Percentiles rank a stretch among this genome's conserved stretches.
Conservation (phyloP, 176 grass and related monocot species). For the Oryza brachyantha region DNA sequence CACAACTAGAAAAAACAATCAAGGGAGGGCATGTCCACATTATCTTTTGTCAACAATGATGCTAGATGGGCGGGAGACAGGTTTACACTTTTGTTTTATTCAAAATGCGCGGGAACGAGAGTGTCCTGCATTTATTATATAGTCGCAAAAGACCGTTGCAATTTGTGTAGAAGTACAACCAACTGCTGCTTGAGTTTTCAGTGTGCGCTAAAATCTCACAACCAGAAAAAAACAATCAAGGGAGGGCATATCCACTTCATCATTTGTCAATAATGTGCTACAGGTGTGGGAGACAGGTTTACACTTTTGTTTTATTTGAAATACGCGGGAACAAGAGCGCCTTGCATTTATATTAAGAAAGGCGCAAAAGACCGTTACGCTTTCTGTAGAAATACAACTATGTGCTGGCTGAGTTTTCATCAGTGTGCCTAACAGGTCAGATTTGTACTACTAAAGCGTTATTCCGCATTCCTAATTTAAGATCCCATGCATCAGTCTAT, state of each 20-base stretch:
- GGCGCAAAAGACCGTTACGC: neutral
- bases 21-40: no score
- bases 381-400: neutral
- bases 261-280: neutral
- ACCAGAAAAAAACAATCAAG: constrained; percentile 16
- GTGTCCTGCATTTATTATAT: no score
- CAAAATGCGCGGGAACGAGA: no score
- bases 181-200: no score
- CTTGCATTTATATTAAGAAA: neutral
- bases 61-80: no score
- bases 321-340: neutral
- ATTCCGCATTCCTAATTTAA: neutral
- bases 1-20: no score
- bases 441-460: neutral
- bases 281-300: neutral
- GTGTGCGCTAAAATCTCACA: neutral
- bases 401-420: neutral
- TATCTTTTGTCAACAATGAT: no score
- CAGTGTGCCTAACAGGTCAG: neutral
- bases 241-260: neutral
- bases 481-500: neutral
- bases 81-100: no score
- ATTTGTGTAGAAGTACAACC: no score
- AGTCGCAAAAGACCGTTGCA: no score
- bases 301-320: neutral